Evolutionary conservation across 768 basidiomycete genomes (phyloP).

Genomic region (Chalciporus chontae): DNA sequence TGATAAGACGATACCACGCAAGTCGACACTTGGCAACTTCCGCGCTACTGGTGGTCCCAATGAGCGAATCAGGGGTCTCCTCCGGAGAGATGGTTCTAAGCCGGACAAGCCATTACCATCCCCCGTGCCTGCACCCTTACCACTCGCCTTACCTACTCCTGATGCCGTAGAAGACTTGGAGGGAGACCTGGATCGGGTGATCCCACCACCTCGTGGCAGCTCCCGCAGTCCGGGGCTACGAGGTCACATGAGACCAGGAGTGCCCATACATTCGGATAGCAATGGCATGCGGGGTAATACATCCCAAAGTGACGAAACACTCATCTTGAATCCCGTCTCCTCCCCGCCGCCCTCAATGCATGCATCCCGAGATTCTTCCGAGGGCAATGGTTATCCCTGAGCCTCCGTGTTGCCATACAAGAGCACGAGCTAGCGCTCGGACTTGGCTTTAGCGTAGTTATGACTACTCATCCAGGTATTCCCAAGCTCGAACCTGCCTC

Average conservation of each 20-base stretch:
- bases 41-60: slow-evolving; percentile 27
- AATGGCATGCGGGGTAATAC: background rate
- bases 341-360: slow-evolving; percentile 1
- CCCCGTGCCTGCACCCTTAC: slow-evolving; percentile 22
- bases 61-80: slow-evolving; percentile 37
- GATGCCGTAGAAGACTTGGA: slow-evolving; percentile 9
- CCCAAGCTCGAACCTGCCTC: background rate
- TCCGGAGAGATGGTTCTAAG: slow-evolving; percentile 27
- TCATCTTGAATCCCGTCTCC: slow-evolving; percentile 9
- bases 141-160: slow-evolving; percentile 10
- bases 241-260: slow-evolving; percentile 8
- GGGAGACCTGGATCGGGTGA: slow-evolving; percentile 18
- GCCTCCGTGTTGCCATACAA: background rate
- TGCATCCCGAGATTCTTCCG: slow-evolving; percentile 1
- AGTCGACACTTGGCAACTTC: slow-evolving; percentile 23
- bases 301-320: slow-evolving; percentile 4
- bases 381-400: slow-evolving; percentile 9
- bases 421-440: slow-evolving; percentile 6
- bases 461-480: background rate
- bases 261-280: slow-evolving; percentile 2
- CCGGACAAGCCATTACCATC: slow-evolving; percentile 28
- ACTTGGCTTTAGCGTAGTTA: slow-evolving; percentile 11
- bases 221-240: slow-evolving; percentile 12
- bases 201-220: slow-evolving; percentile 19
- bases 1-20: slow-evolving; percentile 65